These are phyloP conservation scores for Irpex rosettiformis DNA, from an alignment of 1,284 basidiomycete genomes.

Conservation along the genomic window DNA sequence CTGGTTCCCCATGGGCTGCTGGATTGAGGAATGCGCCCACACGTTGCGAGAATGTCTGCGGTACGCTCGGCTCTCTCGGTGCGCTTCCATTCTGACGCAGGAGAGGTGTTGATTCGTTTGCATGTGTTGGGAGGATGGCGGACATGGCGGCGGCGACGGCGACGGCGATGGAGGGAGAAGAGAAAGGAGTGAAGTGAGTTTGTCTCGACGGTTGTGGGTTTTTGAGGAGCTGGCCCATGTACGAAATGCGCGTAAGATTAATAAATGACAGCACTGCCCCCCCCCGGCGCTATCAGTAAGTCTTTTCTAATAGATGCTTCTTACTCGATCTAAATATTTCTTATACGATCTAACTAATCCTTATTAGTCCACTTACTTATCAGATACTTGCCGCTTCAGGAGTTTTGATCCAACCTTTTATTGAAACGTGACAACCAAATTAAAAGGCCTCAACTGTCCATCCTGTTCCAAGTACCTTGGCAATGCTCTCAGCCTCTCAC, in stretches of 20 bases:
- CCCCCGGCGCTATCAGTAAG: too few relatives aligned
- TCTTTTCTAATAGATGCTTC: too few relatives aligned
- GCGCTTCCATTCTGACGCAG: constrained; percentile 26
- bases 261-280: too few relatives aligned
- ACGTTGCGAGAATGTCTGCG: constrained; percentile 1
- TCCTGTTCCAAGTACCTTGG: neutral
- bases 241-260: too few relatives aligned
- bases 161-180: neutral
- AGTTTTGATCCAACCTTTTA: too few relatives aligned
- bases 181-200: neutral
- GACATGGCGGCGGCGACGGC: constrained; percentile 19
- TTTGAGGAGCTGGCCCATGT: neutral
- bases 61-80: neutral
- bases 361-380: neutral
- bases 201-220: neutral
- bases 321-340: too few relatives aligned
- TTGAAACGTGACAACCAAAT: too few relatives aligned
- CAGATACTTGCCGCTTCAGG: too few relatives aligned
- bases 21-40: constrained; percentile 45
- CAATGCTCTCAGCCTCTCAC: neutral
- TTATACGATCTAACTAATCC: too few relatives aligned
- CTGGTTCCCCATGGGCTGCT: constrained; percentile 49
- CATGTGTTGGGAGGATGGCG: constrained; percentile 6
- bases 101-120: constrained; percentile 37
- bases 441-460: neutral